Base-by-base conservation (phyloP, 352 stramenopile genomes). In the Globisporangium radiosum region DNA sequence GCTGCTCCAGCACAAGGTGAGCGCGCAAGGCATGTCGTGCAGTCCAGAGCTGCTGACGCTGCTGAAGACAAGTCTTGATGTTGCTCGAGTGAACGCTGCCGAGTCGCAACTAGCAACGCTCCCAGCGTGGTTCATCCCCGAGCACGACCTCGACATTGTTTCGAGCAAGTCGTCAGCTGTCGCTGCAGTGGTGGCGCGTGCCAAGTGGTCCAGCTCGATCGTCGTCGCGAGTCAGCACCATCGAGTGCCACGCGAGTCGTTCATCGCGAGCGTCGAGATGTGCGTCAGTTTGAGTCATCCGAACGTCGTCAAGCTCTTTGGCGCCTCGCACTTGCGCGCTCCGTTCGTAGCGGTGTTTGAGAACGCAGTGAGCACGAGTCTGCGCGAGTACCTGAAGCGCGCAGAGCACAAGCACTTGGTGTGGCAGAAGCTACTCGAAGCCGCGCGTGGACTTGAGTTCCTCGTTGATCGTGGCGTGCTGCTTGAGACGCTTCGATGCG, bases 141-240 rank as follows among this genome's bases (percentile, higher is more conserved):
- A 94, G 76, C 19, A 97, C 69, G 43, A 87, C 71, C 51, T 97
- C 82, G 64, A 96, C 92, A n/a, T 57, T 11, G 5, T 17, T 9
- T n/a, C 40, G 5, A 4, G 36, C 4, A 45, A 6, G 1, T 5
- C 38, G 4, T 19, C 52, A 2, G 14, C n/a, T n/a, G n/a, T n/a
- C n/a, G n/a, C n/a, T 76, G 47, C 78, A 74, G 45, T 25, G 13
- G 10, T 43, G 1, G 44, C 54, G 38, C 52, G 44, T 14, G 81
- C 58, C 15, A 78, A 72, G 13, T 76, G 69, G 17, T 69, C 68
- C n/a, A 65, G 54, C 1, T 83, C 85, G 1, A 58, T 71, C 38
- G 67, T 60, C 17, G 62, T 64, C 61, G 48, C 40, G 6, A 52
- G 25, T 14, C 17, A 58, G 14, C 33, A 40, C 4, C 36, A 15